Evolutionary conservation across 2,329 filamentous ascomycete species (phyloP).

Genomic region (Colletotrichum falcatum): DNA sequence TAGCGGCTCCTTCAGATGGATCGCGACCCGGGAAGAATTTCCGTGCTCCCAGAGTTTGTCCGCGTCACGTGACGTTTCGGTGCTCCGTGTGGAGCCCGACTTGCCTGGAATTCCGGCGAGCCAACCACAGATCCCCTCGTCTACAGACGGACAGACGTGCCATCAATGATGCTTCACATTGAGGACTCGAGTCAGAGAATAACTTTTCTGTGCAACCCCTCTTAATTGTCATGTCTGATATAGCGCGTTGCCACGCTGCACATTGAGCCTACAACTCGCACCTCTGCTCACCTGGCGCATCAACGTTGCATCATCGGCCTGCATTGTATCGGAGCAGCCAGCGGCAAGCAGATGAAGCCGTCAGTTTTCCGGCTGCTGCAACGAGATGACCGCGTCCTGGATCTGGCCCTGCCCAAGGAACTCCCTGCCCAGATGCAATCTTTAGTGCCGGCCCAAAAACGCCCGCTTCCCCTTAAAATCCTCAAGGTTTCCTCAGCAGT

Average conservation of each 20-base stretch:
- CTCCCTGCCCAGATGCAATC: background rate
- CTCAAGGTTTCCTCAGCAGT: background rate
- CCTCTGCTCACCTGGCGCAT: background rate
- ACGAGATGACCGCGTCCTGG: slow-evolving; percentile 5
- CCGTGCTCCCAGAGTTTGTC: slow-evolving; percentile 33
- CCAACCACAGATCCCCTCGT: background rate
- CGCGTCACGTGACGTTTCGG: slow-evolving; percentile 28
- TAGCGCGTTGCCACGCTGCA: too few relatives aligned
- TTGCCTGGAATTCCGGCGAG: background rate
- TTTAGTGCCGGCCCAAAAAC: background rate
- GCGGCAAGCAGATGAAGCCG: background rate
- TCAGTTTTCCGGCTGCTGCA: background rate
- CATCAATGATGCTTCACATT: background rate
- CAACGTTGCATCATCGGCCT: background rate
- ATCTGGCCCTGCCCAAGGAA: background rate
- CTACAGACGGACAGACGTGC: background rate
- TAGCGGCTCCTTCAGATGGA: slow-evolving; percentile 1
- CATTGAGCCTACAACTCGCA: too few relatives aligned
- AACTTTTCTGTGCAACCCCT: too few relatives aligned
- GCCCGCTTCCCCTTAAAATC: background rate
- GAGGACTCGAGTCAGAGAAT: background rate
- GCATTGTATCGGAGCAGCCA: slow-evolving; percentile 3
- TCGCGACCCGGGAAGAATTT: slow-evolving; percentile 37
- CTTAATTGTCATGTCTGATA: background rate
- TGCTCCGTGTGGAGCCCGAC: slow-evolving; percentile 10